A percentile compares a stretch with the other conserved stretches of the same genome.
These are phyloP conservation scores for Pinguiococcus pyrenoidosus DNA, from an alignment of 108 stramenopile genomes.

Conservation along the genomic window DNA sequence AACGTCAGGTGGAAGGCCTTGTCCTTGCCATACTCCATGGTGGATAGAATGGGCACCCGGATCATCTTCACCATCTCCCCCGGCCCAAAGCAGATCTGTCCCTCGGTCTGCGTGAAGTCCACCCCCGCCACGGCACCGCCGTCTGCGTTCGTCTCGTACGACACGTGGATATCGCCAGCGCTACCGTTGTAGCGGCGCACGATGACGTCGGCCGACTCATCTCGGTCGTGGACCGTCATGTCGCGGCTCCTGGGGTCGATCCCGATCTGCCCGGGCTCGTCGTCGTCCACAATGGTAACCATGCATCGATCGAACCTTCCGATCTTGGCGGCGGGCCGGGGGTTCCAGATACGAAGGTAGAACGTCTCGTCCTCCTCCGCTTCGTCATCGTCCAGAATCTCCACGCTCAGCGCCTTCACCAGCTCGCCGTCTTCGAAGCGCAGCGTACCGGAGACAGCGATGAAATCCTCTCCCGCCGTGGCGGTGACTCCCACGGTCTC, in stretches of 20 bases:
- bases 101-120: slow-evolving; percentile 5
- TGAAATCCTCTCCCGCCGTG: too few species aligned
- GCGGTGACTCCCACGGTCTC: too few species aligned
- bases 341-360: background rate
- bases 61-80: slow-evolving; percentile 6
- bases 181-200: slow-evolving; percentile 5
- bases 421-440: too few species aligned
- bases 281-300: slow-evolving; percentile 29
- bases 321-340: background rate
- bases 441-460: too few species aligned
- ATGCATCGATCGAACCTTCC: background rate
- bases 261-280: slow-evolving; percentile 15
- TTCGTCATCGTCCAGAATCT: slow-evolving; percentile 19
- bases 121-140: slow-evolving; percentile 2
- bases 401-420: too few species aligned
- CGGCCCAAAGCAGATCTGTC: slow-evolving; percentile 3
- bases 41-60: too few species aligned
- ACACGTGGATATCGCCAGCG: slow-evolving; percentile 1
- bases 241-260: too few species aligned
- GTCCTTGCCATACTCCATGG: too few species aligned
- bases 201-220: background rate
- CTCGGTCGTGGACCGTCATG: slow-evolving; percentile 1
- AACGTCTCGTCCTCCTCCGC: slow-evolving; percentile 21
- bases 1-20: too few species aligned
- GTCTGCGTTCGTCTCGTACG: slow-evolving; percentile 2